Conservation (phyloP, 116 monocot genomes). For the Dioscorea cayenensis region DNA sequence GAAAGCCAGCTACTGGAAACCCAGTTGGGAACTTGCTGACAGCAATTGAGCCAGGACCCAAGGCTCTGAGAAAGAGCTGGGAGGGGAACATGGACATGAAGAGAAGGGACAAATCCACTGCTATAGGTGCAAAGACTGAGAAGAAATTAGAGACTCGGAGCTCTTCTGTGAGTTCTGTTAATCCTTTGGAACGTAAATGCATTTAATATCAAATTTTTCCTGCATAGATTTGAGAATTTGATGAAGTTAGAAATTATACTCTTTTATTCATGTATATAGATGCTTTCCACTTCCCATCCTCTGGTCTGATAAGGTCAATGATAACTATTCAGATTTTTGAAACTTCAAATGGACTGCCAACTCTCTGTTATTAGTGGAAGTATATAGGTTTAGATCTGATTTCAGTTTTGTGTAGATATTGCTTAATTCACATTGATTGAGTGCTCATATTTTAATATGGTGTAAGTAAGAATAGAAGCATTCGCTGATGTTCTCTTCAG, state of each 20-base stretch:
- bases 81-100: slow-evolving; percentile 51
- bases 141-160: slow-evolving; percentile 28
- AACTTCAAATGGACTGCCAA: too few relatives aligned
- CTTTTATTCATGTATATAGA: not conserved
- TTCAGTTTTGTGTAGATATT: too few relatives aligned
- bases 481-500: too few relatives aligned
- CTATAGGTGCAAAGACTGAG: slow-evolving; percentile 35
- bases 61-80: slow-evolving; percentile 90
- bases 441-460: too few relatives aligned
- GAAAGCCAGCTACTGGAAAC: slow-evolving; percentile 46
- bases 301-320: not conserved
- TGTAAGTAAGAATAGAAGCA: too few relatives aligned
- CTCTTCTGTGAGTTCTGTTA: slow-evolving; percentile 34
- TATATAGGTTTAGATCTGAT: too few relatives aligned
- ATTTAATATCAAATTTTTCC: not conserved
- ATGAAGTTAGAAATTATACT: not conserved
- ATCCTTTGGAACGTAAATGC: not conserved
- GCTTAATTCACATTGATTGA: too few relatives aligned
- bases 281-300: not conserved
- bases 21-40: slow-evolving; percentile 26
- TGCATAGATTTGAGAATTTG: not conserved
- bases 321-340: not conserved
- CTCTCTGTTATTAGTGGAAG: too few relatives aligned
- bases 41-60: slow-evolving; percentile 33
- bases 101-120: slow-evolving; percentile 24